phyloP scores from a whole-genome alignment of 2,329 filamentous ascomycete species.

The Colletotrichum coccodes region DNA sequence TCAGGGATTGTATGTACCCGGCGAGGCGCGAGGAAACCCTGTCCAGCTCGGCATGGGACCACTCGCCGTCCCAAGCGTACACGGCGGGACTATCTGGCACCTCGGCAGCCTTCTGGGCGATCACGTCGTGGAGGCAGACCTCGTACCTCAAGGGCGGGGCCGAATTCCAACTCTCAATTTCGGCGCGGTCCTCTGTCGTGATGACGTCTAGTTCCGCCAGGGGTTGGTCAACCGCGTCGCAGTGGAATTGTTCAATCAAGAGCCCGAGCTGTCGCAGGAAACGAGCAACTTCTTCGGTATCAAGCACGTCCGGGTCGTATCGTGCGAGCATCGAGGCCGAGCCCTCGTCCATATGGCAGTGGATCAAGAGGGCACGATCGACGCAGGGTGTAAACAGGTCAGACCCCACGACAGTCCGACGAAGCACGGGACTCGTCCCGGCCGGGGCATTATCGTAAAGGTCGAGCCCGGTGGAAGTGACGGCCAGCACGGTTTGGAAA shows the following conservation, averaged over 20 bases:
- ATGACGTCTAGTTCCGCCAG: conserved; percentile 9
- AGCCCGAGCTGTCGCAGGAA: conserved; percentile 26
- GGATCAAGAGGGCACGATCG: conserved; percentile 16
- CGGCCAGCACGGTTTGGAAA: conserved; percentile 23
- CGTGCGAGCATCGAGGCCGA: neutral
- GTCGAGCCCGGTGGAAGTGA: neutral
- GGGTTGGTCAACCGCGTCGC: neutral
- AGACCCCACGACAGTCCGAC: neutral
- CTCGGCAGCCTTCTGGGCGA: neutral
- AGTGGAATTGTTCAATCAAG: conserved; percentile 9
- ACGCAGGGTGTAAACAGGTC: neutral
- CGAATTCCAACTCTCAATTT: conserved; percentile 4
- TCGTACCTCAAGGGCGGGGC: neutral
- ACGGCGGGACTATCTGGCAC: conserved; percentile 33
- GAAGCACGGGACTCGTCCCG: neutral
- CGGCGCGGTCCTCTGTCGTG: neutral
- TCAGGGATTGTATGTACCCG: neutral
- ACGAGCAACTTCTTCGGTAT: neutral
- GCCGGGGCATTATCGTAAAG: neutral
- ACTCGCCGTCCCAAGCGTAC: conserved; percentile 36
- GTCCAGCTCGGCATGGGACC: conserved; percentile 37
- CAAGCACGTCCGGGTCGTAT: conserved; percentile 17
- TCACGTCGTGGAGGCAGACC: conserved; percentile 6
- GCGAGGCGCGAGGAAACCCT: conserved; percentile 33
- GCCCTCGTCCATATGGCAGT: conserved; percentile 8